Evolutionary conservation across 129 eudicot genomes (phyloP).

Genomic region (Calendula officinalis): DNA sequence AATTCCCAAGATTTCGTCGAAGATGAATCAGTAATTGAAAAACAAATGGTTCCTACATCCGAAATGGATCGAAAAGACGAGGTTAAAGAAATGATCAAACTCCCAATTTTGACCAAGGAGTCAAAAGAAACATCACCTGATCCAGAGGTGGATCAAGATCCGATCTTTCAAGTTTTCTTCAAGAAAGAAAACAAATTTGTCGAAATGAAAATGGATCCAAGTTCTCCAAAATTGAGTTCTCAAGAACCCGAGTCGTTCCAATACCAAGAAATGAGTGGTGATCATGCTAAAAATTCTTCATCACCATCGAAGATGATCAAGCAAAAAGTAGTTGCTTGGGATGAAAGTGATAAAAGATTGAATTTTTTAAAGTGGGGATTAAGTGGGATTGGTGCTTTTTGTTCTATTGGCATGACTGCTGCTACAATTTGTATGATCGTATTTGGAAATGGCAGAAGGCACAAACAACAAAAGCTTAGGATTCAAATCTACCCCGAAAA

Average conservation of each 20-base stretch:
- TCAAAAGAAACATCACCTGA: constrained; percentile 15
- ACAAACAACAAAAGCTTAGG: constrained; percentile 51
- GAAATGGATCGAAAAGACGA: constrained; percentile 33
- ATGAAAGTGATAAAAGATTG: constrained; percentile 18
- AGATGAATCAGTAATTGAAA: constrained; percentile 21
- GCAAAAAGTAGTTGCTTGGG: constrained; percentile 32
- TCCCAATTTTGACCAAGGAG: constrained; percentile 22
- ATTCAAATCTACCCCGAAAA: constrained; percentile 62
- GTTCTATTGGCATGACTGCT: constrained; percentile 76
- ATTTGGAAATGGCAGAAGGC: constrained; percentile 39
- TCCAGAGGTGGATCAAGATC: constrained; percentile 33
- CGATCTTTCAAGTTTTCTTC: constrained; percentile 58
- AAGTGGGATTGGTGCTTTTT: constrained; percentile 66
- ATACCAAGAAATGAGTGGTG: constrained; percentile 41
- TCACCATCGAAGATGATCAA: constrained; percentile 38
- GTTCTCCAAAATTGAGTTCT: background rate
- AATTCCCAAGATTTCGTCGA: constrained; percentile 33
- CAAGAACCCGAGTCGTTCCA: constrained; percentile 39
- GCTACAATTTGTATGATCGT: constrained; percentile 66
- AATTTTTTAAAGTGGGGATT: constrained; percentile 53
- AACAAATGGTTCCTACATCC: constrained; percentile 34
- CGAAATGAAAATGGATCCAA: constrained; percentile 47
- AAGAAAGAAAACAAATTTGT: constrained; percentile 73
- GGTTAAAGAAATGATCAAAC: constrained; percentile 30
- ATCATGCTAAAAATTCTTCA: constrained; percentile 27